Evolutionary conservation across 1,284 basidiomycete genomes (phyloP).

Genomic region (Inonotus hispidus): DNA sequence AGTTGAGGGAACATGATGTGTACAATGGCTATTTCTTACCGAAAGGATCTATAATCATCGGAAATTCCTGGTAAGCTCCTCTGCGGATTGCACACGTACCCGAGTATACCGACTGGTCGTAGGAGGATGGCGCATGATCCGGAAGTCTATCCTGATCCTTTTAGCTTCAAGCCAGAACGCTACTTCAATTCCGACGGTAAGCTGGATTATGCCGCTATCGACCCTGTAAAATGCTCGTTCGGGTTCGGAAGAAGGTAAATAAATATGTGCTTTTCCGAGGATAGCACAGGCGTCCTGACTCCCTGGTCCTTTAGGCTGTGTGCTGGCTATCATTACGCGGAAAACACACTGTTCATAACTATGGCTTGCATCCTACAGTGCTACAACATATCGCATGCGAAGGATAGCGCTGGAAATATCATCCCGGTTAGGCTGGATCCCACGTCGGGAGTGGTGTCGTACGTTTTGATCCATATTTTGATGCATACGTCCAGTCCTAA

Average conservation of each 20-base stretch:
- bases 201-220: slow-evolving; percentile 4
- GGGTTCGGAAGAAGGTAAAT: slow-evolving; percentile 17
- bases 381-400: slow-evolving; percentile 7
- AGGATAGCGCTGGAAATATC: slow-evolving; percentile 4
- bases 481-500: too few relatives aligned
- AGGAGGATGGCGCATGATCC: slow-evolving; percentile 19
- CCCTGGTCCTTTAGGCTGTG: slow-evolving; percentile 7
- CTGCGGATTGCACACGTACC: background rate
- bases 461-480: background rate
- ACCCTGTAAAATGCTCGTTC: slow-evolving; percentile 12
- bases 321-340: slow-evolving; percentile 13
- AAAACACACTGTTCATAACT: slow-evolving; percentile 13
- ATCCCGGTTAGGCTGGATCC: slow-evolving; percentile 6
- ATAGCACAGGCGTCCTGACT: background rate
- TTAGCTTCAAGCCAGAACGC: slow-evolving; percentile 16
- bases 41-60: slow-evolving; percentile 17
- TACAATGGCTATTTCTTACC: slow-evolving; percentile 20
- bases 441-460: slow-evolving; percentile 10
- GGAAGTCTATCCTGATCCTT: slow-evolving; percentile 12
- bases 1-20: slow-evolving; percentile 16
- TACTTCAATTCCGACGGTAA: slow-evolving; percentile 12
- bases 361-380: slow-evolving; percentile 1
- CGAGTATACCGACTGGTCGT: background rate
- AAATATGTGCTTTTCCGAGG: background rate
- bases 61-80: slow-evolving; percentile 18